Evolutionary conservation across 371 early-diverging fungal species (phyloP).

Genomic region (Rhizopus sp.): DNA sequence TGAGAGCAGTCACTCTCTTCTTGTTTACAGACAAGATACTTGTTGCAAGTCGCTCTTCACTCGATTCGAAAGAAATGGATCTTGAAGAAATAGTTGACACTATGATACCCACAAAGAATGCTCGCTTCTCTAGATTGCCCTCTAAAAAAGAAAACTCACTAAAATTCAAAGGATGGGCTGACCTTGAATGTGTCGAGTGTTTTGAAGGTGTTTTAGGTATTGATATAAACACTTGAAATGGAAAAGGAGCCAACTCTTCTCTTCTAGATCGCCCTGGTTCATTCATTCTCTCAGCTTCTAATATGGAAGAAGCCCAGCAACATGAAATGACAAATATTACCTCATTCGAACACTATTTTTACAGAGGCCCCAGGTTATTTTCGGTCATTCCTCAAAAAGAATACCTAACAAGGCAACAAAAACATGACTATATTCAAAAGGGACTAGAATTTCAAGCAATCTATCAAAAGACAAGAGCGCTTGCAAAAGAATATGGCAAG

Average conservation of each 20-base stretch:
- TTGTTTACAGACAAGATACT: slow-evolving; percentile 48
- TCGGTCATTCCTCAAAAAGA: slow-evolving; percentile 20
- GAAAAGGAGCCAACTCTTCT: neutral
- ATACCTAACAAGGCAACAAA: neutral
- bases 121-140: neutral
- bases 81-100: slow-evolving; percentile 26
- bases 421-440: slow-evolving; percentile 7
- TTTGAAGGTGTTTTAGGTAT: slow-evolving; percentile 46
- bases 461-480: slow-evolving; percentile 32
- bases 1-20: slow-evolving; percentile 44
- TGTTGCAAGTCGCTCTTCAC: slow-evolving; percentile 41
- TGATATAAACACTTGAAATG: neutral
- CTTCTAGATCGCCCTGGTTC: slow-evolving; percentile 28
- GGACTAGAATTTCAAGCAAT: slow-evolving; percentile 14
- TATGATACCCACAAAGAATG: slow-evolving; percentile 7
- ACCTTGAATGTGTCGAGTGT: slow-evolving; percentile 45
- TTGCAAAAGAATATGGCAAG: slow-evolving; percentile 28
- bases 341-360: slow-evolving; percentile 40
- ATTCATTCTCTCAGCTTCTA: slow-evolving; percentile 31
- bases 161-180: slow-evolving; percentile 53
- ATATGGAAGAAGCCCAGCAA: slow-evolving; percentile 10
- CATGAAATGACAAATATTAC: slow-evolving; percentile 19
- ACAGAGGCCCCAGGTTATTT: slow-evolving; percentile 35
- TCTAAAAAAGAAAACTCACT: slow-evolving; percentile 15
- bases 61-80: slow-evolving; percentile 26